A percentile compares a stretch with the other conserved stretches of the same genome.
Evolutionary conservation across 495 filamentous ascomycete species (phyloP).

Genomic region (Parachaetomium inaequale): DNA sequence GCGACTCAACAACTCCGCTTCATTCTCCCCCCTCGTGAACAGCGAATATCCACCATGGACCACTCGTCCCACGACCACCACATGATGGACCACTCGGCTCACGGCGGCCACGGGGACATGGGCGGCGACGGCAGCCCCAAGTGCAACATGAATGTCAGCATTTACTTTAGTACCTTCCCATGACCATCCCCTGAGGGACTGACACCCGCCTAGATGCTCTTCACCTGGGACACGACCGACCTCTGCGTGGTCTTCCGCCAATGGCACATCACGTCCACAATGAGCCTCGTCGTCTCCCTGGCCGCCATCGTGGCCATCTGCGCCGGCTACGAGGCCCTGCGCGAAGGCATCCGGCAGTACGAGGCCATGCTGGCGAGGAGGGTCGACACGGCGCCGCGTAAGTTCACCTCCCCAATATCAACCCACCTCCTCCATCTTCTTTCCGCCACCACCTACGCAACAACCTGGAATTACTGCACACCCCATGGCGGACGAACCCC

Average conservation of each 20-base stretch:
- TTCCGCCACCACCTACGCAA: neutral
- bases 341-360: constrained; percentile 70
- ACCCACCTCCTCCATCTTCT: neutral
- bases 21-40: neutral
- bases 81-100: constrained; percentile 47
- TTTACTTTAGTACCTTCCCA: neutral
- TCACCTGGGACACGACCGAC: constrained; percentile 88
- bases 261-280: constrained; percentile 77
- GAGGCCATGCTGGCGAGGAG: constrained; percentile 59
- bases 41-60: constrained; percentile 34
- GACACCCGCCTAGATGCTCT: constrained; percentile 70
- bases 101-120: constrained; percentile 47
- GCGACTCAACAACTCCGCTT: neutral
- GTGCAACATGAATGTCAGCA: constrained; percentile 83
- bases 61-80: constrained; percentile 41
- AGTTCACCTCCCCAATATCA: too few species aligned
- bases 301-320: constrained; percentile 74
- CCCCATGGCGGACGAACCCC: neutral
- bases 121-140: constrained; percentile 38
- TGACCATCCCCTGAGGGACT: neutral
- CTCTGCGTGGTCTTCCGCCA: constrained; percentile 92
- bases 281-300: constrained; percentile 74
- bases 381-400: constrained; percentile 53
- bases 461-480: neutral
- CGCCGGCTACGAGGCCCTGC: constrained; percentile 86